phyloP scores from a whole-genome alignment of 208 protist species.

The Leishmania tropica region DNA sequence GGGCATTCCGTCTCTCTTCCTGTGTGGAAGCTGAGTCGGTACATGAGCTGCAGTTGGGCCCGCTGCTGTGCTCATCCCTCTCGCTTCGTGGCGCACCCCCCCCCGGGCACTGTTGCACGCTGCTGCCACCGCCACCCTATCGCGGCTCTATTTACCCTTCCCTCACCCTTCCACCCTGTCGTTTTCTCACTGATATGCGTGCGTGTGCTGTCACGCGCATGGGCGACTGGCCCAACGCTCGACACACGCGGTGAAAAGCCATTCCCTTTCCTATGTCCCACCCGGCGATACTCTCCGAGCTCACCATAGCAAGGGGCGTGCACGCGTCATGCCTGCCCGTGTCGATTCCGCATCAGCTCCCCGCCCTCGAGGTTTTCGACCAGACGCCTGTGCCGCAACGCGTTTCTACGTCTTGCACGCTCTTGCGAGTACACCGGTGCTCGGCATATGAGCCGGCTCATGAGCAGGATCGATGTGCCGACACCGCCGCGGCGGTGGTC shows the following conservation, averaged over 20 bases:
- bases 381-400: neutral
- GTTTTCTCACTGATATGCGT: neutral
- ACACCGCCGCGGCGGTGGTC: neutral
- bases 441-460: neutral
- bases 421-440: constrained; percentile 13
- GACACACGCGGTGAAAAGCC: neutral
- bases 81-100: neutral
- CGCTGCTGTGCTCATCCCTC: neutral
- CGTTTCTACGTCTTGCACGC: constrained; percentile 4
- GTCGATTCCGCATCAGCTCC: constrained; percentile 18
- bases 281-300: neutral
- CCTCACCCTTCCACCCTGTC: neutral
- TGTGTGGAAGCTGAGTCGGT: neutral
- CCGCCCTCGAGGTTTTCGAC: neutral
- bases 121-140: neutral
- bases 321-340: neutral
- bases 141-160: neutral
- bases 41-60: neutral
- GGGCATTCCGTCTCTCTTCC: neutral
- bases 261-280: neutral
- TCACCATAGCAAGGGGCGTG: neutral
- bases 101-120: neutral
- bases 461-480: neutral
- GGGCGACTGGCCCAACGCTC: neutral
- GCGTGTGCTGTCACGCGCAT: neutral